Percentiles rank a stretch among this genome's conserved stretches.
Evolutionary conservation across 345 rosid genomes (phyloP).

Genomic region (Firmiana major): DNA sequence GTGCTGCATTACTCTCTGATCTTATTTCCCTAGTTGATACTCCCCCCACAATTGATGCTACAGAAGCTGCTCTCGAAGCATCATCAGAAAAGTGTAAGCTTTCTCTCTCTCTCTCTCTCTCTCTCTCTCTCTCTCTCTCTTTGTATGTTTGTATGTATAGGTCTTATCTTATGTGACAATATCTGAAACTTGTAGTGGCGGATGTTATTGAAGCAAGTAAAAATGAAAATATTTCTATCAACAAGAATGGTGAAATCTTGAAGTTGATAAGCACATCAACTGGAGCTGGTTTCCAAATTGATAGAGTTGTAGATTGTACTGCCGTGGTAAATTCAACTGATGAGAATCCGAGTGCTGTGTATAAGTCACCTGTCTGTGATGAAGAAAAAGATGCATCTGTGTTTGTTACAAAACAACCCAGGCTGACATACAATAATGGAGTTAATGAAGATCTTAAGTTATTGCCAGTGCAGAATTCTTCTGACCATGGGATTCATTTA

Average conservation of each 20-base stretch:
- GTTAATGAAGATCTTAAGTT: slow-evolving; percentile 32
- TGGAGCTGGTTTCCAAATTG: slow-evolving; percentile 10
- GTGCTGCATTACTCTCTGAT: slow-evolving; percentile 34
- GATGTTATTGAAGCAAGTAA: slow-evolving; percentile 25
- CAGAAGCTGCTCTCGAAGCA: slow-evolving; percentile 20
- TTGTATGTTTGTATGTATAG: not conserved
- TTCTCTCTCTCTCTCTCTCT: not conserved
- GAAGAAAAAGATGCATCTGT: slow-evolving; percentile 29
- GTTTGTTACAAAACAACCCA: slow-evolving; percentile 32
- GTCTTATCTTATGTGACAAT: slow-evolving; percentile 4
- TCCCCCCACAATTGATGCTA: slow-evolving; percentile 27
- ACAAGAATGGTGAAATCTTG: slow-evolving; percentile 28
- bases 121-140: slow-evolving; percentile 2
- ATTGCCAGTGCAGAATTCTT: slow-evolving; percentile 24
- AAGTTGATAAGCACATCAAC: slow-evolving; percentile 19
- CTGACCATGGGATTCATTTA: slow-evolving; percentile 21
- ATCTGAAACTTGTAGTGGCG: slow-evolving; percentile 28
- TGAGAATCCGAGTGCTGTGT: slow-evolving; percentile 16
- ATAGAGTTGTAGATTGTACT: slow-evolving; percentile 20
- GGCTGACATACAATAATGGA: slow-evolving; percentile 29
- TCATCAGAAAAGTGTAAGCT: slow-evolving; percentile 28
- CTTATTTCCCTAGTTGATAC: slow-evolving; percentile 37
- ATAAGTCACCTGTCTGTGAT: slow-evolving; percentile 23
- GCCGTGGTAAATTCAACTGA: slow-evolving; percentile 15
- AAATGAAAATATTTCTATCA: slow-evolving; percentile 20